Evolutionary conservation across 2,329 filamentous ascomycete genomes (phyloP).

Genomic region (Fusarium succisae): DNA sequence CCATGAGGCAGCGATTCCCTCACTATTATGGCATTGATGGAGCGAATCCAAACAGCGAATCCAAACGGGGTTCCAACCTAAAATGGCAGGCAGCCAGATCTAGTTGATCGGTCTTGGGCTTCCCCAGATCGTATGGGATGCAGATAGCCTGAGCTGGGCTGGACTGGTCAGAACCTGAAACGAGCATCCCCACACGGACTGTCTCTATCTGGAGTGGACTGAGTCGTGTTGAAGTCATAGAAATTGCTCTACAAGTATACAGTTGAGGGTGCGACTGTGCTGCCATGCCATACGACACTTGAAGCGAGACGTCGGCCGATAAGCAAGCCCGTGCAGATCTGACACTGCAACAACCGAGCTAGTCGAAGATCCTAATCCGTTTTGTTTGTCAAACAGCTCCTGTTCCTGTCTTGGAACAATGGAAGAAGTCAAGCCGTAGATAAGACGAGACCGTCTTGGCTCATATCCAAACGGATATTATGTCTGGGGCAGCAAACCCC

Average conservation of each 20-base stretch:
- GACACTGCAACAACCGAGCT: conserved; percentile 5
- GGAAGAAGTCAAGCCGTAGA: not conserved
- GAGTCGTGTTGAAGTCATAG: conserved; percentile 4
- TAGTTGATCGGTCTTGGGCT: conserved; percentile 23
- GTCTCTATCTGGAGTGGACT: not conserved
- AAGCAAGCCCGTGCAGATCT: conserved; percentile 7
- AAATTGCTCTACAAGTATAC: conserved; percentile 4
- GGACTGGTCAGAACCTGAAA: conserved; percentile 12
- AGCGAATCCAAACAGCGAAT: conserved; percentile 20
- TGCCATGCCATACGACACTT: conserved; percentile 15
- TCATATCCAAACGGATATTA: conserved; percentile 23
- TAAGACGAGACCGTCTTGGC: conserved; percentile 5
- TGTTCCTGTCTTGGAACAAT: conserved; percentile 15
- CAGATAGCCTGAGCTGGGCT: conserved; percentile 4
- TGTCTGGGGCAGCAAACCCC: conserved; percentile 6
- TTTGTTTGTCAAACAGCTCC: conserved; percentile 27
- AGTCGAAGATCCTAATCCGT: not conserved
- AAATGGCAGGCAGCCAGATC: conserved; percentile 21
- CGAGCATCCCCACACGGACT: conserved; percentile 10
- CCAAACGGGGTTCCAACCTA: conserved; percentile 16
- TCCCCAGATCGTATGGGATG: conserved; percentile 27
- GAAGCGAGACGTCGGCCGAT: conserved; percentile 21
- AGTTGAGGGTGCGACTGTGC: not conserved
- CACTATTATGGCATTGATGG: conserved; percentile 2
- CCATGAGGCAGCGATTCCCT: conserved; percentile 23